Conservation (phyloP, 2,329 filamentous ascomycete species). For the Beauveria pseudobassiana region DNA sequence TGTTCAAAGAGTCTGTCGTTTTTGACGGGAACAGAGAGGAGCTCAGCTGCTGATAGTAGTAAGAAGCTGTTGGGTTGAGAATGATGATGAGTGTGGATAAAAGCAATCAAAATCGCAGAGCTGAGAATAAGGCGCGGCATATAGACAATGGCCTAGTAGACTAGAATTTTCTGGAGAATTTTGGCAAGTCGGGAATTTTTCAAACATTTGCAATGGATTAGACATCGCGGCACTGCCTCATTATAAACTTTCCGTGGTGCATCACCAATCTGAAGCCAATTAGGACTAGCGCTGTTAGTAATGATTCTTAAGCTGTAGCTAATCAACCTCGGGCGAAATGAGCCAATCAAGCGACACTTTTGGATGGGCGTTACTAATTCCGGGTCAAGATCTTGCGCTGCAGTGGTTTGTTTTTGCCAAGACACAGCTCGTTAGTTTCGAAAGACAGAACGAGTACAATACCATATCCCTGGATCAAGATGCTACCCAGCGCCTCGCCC, state of each 20-base stretch:
- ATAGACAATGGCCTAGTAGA: constrained; percentile 19
- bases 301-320: constrained; percentile 8
- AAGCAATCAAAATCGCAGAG: constrained; percentile 28
- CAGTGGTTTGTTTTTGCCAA: too few relatives aligned
- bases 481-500: too few relatives aligned
- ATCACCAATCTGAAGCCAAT: not conserved
- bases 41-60: constrained; percentile 18
- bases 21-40: constrained; percentile 10
- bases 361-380: too few relatives aligned
- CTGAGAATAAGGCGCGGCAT: constrained; percentile 29
- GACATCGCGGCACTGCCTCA: not conserved
- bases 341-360: not conserved
- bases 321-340: not conserved
- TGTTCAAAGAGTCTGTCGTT: constrained; percentile 5
- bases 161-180: constrained; percentile 15
- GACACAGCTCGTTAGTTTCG: too few relatives aligned
- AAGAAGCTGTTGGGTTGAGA: constrained; percentile 18
- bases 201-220: constrained; percentile 15
- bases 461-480: too few relatives aligned
- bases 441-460: too few relatives aligned
- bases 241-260: not conserved
- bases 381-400: too few relatives aligned
- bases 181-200: constrained; percentile 1
- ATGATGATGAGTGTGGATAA: constrained; percentile 31
- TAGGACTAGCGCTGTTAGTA: constrained; percentile 9